Percentiles rank a stretch among this genome's conserved stretches.
phyloP scores from a whole-genome alignment of 352 stramenopile genomes.

The Peronospora farinosa region DNA sequence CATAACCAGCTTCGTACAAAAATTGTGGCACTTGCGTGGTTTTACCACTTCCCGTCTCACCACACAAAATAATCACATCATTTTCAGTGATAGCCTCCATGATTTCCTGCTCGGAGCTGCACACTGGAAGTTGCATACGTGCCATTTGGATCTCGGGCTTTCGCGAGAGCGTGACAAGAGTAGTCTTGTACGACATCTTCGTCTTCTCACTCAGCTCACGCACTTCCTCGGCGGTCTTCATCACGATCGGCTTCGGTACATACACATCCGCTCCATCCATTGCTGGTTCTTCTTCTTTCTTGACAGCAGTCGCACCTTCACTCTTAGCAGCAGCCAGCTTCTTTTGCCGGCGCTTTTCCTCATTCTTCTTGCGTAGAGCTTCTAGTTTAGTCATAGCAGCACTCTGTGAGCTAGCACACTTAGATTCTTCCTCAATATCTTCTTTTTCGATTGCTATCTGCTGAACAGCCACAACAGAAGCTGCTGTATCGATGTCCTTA shows the following conservation, averaged over 20 bases:
- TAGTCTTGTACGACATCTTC: conserved; percentile 56
- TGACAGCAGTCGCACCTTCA: neutral
- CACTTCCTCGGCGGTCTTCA: conserved; percentile 63
- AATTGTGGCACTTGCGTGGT: conserved; percentile 98
- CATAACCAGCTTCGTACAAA: conserved; percentile 93
- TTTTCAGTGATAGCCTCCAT: conserved; percentile 94
- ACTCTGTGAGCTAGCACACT: conserved; percentile 46
- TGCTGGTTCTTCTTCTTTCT: conserved; percentile 18
- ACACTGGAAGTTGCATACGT: conserved; percentile 95
- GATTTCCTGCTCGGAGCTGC: conserved; percentile 98
- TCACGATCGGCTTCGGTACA: conserved; percentile 55
- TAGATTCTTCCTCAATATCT: conserved; percentile 11
- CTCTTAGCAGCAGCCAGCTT: conserved; percentile 21
- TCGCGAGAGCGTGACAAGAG: conserved; percentile 66
- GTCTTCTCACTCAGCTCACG: conserved; percentile 44
- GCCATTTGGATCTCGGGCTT: conserved; percentile 82
- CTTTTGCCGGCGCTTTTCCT: conserved; percentile 52
- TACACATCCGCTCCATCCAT: conserved; percentile 42
- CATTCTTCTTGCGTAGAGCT: conserved; percentile 73
- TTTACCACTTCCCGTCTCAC: conserved; percentile 98
- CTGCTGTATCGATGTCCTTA: neutral
- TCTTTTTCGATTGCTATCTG: conserved; percentile 9
- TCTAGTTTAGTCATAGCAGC: conserved; percentile 62
- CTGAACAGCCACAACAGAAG: conserved; percentile 11
- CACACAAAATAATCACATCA: conserved; percentile 97